These are phyloP conservation scores for Eimeria praecox DNA, from an alignment of 169 alveolate genomes.

Conservation along the genomic window DNA sequence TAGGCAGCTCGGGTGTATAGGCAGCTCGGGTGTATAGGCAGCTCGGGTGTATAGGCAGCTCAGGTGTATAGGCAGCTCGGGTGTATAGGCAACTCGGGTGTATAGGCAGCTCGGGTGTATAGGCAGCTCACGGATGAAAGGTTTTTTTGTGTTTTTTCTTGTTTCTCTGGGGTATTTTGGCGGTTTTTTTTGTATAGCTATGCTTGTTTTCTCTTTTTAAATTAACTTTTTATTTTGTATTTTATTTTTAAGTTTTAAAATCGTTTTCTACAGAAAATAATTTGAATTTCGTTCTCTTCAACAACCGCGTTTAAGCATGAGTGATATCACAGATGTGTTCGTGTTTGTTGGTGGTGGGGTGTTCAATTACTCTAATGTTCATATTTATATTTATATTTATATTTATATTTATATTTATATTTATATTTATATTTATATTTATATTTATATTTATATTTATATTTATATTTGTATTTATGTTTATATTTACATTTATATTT, in stretches of 20 bases:
- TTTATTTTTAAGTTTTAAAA: neutral
- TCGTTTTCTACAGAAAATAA: neutral
- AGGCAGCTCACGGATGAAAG: neutral
- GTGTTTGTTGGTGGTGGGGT: no score
- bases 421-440: no score
- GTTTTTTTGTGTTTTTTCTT: no score
- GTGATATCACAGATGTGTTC: no score
- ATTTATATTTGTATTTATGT: neutral
- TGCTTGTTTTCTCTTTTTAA: neutral
- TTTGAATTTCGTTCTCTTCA: neutral
- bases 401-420: no score
- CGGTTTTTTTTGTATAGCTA: neutral
- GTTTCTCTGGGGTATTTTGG: no score
- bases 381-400: no score
- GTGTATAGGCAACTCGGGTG: neutral
- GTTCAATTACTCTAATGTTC: no score
- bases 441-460: neutral
- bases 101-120: neutral
- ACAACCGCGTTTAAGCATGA: neutral
- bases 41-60: no score
- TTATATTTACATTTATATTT: neutral
- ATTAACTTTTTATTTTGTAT: neutral
- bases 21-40: no score
- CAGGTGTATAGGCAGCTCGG: no score
- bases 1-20: no score